Percentiles rank a stretch among this genome's conserved stretches.
These are phyloP conservation scores for Penicillium parvum DNA, from an alignment of 495 filamentous ascomycete genomes.

Conservation along the genomic window DNA sequence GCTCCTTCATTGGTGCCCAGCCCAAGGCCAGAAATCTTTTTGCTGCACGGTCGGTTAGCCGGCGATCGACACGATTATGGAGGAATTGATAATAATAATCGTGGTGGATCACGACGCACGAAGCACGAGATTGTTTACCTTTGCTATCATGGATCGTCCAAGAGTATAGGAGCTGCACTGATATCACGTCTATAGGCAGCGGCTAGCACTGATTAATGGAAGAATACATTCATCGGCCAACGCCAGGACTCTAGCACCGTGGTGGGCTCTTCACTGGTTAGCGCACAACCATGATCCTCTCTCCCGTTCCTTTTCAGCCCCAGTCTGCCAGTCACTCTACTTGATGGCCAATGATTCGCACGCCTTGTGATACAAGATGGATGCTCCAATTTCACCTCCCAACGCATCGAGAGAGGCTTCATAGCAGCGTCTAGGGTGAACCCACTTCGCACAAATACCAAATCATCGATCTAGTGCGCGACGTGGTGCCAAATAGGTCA, in stretches of 20 bases:
- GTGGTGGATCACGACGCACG: too few species aligned
- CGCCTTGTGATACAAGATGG: slow-evolving; percentile 17
- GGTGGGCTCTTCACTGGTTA: slow-evolving; percentile 7
- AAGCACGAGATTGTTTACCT: too few species aligned
- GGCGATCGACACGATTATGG: slow-evolving; percentile 8
- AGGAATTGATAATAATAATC: too few species aligned
- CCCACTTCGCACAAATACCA: too few species aligned
- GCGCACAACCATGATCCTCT: slow-evolving; percentile 4
- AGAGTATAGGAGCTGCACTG: too few species aligned
- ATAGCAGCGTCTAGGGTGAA: too few species aligned
- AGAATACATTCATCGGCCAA: slow-evolving; percentile 3
- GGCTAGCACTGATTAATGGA: slow-evolving; percentile 5
- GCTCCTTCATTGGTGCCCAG: slow-evolving; percentile 23
- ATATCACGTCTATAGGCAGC: too few species aligned
- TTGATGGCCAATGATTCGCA: slow-evolving; percentile 16
- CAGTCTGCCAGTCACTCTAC: not conserved
- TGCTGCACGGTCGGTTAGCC: slow-evolving; percentile 11
- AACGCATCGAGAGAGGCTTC: slow-evolving; percentile 1
- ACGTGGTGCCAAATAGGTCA: not conserved
- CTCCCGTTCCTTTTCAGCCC: slow-evolving; percentile 8
- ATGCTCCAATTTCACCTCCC: slow-evolving; percentile 26
- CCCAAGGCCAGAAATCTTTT: slow-evolving; percentile 9
- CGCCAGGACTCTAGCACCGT: slow-evolving; percentile 1
- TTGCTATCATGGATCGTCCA: slow-evolving; percentile 1
- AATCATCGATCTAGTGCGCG: too few species aligned